Conservation (phyloP, 768 basidiomycete species). For the Lenzites betulinus region DNA sequence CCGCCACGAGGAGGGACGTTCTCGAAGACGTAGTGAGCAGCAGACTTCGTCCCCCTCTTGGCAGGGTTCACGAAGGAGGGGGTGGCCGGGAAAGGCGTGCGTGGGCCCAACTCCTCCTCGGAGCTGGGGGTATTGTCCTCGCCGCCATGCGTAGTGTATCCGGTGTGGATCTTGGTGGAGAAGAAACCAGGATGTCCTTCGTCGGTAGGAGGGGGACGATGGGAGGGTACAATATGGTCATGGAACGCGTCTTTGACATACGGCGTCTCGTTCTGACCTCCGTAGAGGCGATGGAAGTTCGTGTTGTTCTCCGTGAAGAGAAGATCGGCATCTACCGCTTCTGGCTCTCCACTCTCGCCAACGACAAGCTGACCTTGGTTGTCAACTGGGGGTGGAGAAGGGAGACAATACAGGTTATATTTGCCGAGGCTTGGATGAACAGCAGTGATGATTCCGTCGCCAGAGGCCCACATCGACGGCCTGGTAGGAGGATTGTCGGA, state of each 20-base stretch:
- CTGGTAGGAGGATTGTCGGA: conserved; percentile 62
- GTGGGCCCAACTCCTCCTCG: conserved; percentile 52
- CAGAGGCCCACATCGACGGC: conserved; percentile 59
- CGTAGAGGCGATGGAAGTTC: conserved; percentile 90
- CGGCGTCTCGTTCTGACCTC: conserved; percentile 76
- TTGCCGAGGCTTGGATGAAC: conserved; percentile 75
- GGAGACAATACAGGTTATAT: conserved; percentile 84
- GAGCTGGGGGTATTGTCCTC: conserved; percentile 35
- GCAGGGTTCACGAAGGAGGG: conserved; percentile 81
- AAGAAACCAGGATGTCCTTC: conserved; percentile 41
- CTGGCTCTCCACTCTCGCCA: conserved; percentile 46
- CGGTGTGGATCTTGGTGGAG: conserved; percentile 46
- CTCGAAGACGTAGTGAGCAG: conserved; percentile 85
- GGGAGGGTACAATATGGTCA: conserved; percentile 89
- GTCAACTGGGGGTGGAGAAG: conserved; percentile 88
- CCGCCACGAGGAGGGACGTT: conserved; percentile 91
- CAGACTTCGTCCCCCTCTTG: conserved; percentile 87
- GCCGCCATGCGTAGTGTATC: conserved; percentile 16
- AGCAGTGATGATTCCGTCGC: conserved; percentile 64
- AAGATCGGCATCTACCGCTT: conserved; percentile 77
- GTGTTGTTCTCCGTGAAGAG: conserved; percentile 98
- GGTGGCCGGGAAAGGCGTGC: conserved; percentile 57
- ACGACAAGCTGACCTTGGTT: conserved; percentile 57
- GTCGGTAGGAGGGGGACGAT: conserved; percentile 63
- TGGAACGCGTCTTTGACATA: conserved; percentile 98